These are phyloP conservation scores for Stylonectria norvegica DNA, from an alignment of 2,329 filamentous ascomycete species.

Conservation along the genomic window DNA sequence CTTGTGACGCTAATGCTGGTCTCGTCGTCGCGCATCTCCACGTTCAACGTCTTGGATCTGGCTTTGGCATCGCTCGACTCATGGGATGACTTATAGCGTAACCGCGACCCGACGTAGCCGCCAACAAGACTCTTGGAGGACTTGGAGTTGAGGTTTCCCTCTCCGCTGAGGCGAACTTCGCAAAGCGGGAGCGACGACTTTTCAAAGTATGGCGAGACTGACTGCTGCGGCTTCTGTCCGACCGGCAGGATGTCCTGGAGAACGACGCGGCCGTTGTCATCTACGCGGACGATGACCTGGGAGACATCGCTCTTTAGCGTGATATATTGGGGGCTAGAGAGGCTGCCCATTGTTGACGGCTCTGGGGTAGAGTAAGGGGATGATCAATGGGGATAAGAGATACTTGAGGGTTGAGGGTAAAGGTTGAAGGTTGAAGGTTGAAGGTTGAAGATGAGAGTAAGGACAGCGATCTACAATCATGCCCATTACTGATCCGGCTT, in stretches of 20 bases:
- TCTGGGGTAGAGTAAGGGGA: too few species aligned
- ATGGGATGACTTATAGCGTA: conserved; percentile 22
- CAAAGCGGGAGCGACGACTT: not conserved
- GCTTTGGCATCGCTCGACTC: not conserved
- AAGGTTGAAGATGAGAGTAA: too few species aligned
- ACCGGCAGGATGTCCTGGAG: not conserved
- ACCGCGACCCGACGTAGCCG: conserved; percentile 21
- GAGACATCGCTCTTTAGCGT: not conserved
- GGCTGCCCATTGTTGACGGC: not conserved
- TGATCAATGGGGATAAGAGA: too few species aligned
- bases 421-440: too few species aligned
- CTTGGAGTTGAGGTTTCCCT: not conserved
- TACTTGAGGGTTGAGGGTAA: too few species aligned
- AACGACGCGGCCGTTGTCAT: not conserved
- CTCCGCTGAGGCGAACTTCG: not conserved
- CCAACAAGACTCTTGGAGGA: conserved; percentile 26
- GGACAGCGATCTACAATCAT: too few species aligned
- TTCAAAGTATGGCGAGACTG: not conserved
- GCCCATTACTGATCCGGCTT: too few species aligned
- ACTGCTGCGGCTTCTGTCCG: not conserved
- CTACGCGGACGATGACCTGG: not conserved
- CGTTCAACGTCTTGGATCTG: conserved; percentile 13
- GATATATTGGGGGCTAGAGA: not conserved
- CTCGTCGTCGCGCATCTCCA: conserved; percentile 15
- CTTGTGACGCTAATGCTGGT: conserved; percentile 16